These are phyloP conservation scores for Clitoria ternatea DNA, from an alignment of 306 rosid species.

Conservation along the genomic window DNA sequence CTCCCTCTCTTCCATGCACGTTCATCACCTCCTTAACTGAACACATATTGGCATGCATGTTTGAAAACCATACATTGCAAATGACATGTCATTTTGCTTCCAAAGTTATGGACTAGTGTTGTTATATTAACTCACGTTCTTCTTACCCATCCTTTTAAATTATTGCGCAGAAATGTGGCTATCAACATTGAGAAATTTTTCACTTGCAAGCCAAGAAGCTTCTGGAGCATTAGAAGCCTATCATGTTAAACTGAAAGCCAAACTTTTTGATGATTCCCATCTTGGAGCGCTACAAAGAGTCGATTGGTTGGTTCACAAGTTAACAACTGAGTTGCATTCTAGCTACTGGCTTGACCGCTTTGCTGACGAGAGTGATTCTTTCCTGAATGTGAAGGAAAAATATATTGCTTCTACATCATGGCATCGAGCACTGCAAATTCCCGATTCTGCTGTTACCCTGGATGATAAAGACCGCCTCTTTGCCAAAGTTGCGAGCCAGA, in stretches of 20 bases:
- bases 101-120: background rate
- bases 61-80: background rate
- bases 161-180: slow-evolving; percentile 85
- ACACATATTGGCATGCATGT: background rate
- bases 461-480: slow-evolving; percentile 55
- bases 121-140: slow-evolving; percentile 15
- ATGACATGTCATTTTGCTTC: background rate
- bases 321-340: slow-evolving; percentile 89
- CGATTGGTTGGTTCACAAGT: slow-evolving; percentile 95
- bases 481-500: slow-evolving; percentile 80
- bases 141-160: background rate
- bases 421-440: slow-evolving; percentile 82
- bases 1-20: slow-evolving; percentile 29
- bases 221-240: slow-evolving; percentile 94
- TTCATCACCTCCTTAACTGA: background rate
- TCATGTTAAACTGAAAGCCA: slow-evolving; percentile 81
- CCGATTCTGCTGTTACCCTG: slow-evolving; percentile 57
- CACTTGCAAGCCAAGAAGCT: slow-evolving; percentile 91
- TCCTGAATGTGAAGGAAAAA: slow-evolving; percentile 83
- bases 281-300: slow-evolving; percentile 92
- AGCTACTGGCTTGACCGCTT: slow-evolving; percentile 88
- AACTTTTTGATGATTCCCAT: slow-evolving; percentile 91
- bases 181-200: slow-evolving; percentile 67
- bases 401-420: slow-evolving; percentile 90
- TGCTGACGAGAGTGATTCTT: slow-evolving; percentile 90